Conservation (phyloP, 306 rosid species). For the Benincasa hispida region DNA sequence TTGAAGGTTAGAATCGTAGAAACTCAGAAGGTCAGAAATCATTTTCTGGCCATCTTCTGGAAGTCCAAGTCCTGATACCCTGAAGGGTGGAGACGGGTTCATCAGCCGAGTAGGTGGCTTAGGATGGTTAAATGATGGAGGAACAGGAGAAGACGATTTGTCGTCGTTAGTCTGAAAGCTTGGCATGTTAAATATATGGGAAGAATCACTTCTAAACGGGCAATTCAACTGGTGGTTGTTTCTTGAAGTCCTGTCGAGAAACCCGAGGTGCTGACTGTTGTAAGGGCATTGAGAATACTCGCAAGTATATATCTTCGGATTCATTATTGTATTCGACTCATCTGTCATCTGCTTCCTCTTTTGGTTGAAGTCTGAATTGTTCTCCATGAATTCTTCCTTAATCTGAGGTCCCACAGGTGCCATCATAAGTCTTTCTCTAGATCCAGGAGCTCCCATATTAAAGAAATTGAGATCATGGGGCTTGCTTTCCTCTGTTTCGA, state of each 20-base stretch:
- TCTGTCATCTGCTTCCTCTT: constrained; percentile 25
- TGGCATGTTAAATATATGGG: constrained; percentile 22
- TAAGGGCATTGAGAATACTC: constrained; percentile 29
- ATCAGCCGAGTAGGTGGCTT: constrained; percentile 13
- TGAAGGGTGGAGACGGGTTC: constrained; percentile 8
- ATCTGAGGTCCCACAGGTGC: constrained; percentile 10
- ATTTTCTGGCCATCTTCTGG: constrained; percentile 37
- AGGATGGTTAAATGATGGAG: constrained; percentile 16
- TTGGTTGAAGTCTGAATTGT: constrained; percentile 13
- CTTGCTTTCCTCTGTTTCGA: constrained; percentile 27
- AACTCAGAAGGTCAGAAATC: constrained; percentile 34
- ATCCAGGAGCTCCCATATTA: constrained; percentile 11
- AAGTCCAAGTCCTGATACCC: constrained; percentile 20
- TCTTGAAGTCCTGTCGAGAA: constrained; percentile 24
- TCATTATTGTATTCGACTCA: constrained; percentile 13
- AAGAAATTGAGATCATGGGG: constrained; percentile 17
- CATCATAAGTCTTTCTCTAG: constrained; percentile 12
- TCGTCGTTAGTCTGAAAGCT: constrained; percentile 19
- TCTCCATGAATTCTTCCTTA: constrained; percentile 28
- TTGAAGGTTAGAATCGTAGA: constrained; percentile 25
- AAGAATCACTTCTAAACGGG: constrained; percentile 14
- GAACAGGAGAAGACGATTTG: constrained; percentile 6
- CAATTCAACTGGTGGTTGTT: constrained; percentile 46
- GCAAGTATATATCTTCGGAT: constrained; percentile 29
- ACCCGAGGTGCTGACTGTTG: constrained; percentile 21